phyloP scores from a whole-genome alignment of 495 filamentous ascomycete species.

The Aspergillus funiculosus region DNA sequence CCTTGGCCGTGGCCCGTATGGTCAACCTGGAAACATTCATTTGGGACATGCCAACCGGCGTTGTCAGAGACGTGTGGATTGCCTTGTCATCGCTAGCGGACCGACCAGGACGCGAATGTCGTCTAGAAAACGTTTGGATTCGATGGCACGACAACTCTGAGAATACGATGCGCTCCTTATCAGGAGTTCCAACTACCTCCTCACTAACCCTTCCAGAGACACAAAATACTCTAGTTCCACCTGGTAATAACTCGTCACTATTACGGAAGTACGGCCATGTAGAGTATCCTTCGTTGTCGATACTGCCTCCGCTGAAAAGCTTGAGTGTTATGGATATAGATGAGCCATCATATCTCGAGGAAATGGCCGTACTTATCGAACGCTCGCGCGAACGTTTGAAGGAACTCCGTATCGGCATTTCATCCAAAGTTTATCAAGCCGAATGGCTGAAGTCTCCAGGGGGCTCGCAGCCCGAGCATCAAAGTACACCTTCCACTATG shows the following conservation, averaged over 20 bases:
- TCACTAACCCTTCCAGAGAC: conserved; percentile 23
- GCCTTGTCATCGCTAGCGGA: conserved; percentile 70
- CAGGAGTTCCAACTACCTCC: conserved; percentile 16
- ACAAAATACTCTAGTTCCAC: conserved; percentile 9
- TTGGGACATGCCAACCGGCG: conserved; percentile 96
- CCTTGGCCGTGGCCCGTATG: conserved; percentile 79
- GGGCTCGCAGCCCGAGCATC: conserved; percentile 23
- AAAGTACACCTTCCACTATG: conserved; percentile 16
- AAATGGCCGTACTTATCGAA: conserved; percentile 77
- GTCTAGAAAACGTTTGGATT: conserved; percentile 76
- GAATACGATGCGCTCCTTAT: conserved; percentile 29
- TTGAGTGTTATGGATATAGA: conserved; percentile 86
- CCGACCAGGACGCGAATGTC: conserved; percentile 54
- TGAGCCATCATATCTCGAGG: conserved; percentile 79
- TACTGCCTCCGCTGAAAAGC: conserved; percentile 74
- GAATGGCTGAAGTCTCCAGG: conserved; percentile 54
- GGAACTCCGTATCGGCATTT: conserved; percentile 77
- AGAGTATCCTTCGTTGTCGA: conserved; percentile 81
- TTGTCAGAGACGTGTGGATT: conserved; percentile 81
- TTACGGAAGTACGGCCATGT: conserved; percentile 47
- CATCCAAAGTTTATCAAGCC: conserved; percentile 48
- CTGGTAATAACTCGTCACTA: conserved; percentile 15
- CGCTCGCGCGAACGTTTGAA: conserved; percentile 60
- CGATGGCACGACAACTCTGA: conserved; percentile 82
- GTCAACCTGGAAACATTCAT: conserved; percentile 82